Base-by-base conservation (phyloP, 1,284 basidiomycete species). In the Irpex lacteus region DNA sequence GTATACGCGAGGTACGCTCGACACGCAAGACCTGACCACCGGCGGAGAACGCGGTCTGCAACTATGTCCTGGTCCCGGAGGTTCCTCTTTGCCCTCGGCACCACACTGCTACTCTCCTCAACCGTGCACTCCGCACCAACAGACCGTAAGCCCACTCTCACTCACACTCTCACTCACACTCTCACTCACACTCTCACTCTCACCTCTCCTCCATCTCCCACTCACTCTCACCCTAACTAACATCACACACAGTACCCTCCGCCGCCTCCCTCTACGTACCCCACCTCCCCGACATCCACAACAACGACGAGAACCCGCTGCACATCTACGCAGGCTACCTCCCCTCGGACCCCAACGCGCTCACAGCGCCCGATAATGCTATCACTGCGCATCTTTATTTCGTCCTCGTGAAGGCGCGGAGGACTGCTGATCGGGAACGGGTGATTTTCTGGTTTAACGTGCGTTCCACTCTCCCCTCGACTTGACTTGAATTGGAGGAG, bases 371-470 rank as follows among this genome's bases (percentile, higher is more conserved):
- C 4, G 70, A 76, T 13, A 86, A 81, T 26, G 85, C 88, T 65
- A 81, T 92, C 57, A 88, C 88, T 37, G 83, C 94, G 0, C 93
- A 96, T 73, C 76, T 96, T 15, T 96, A 91, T 80, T 99, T 99
- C 75, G 87, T 98, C 65, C 85, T 98, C 77, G 83, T 95, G 40
- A 94, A 96, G 76, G 95, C 96, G 36, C 84, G 96, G 57, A 85
- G 95, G 66, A 84, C 83, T 7, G 95, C 96, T 9, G 95, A 97
- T 71, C 94, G 86, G 75, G 90, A 96, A 72, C 84, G 96, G 37
- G 79, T 98, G 11, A 85, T 98, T 71, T 94, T 98, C 73, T 99
- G 97, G 97, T 95, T 98, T 75, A 98, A 98, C 76, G 94, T 93
- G 71, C 72, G 89, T n/a, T n/a, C n/a, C n/a, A n/a, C n/a, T n/a